Base-by-base conservation (phyloP, 768 basidiomycete genomes). In the Serendipita sp. region DNA sequence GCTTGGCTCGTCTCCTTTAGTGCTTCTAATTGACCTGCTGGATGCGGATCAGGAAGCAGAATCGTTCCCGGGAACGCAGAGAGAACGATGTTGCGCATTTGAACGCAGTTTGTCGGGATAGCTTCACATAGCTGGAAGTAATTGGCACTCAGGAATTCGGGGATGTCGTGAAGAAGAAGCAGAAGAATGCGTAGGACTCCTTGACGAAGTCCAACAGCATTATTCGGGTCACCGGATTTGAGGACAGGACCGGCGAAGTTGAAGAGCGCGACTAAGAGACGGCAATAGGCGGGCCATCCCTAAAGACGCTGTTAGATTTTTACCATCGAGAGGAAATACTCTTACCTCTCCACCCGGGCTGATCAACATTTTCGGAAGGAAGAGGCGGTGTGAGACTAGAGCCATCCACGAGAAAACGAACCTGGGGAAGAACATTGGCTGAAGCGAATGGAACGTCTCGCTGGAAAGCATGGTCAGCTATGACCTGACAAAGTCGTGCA, bases 381-480 rank as follows among this genome's bases (percentile, higher is more conserved):
- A 96, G 65, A 92, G 78, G 64, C 95, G 81, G 75, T 98, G 96
- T 28, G 96, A 97, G 71, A 99, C 86, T 51, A 98, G 80, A 68
- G 88, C 88, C 81, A 97, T 86, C 95, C 95, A 99, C 15, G 93
- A 95, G 76, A 98, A 99, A 1, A 94, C 89, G 74, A 99, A 99
- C 7, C 93, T 91, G 16, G 96, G 96, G 78, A 97, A 98, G 75
- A 91, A 92, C 3, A 86, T 87, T 5, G 96, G 96, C 72, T 98
- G 95, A 66, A 96, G 77, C 48, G 94, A 96, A 73, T 92, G 95
- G 73, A 97, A 86, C 2, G 92, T 92, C 72, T 97, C 94, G 72
- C 94, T 95, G 68, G 67, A 30, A 24, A 65, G 58, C 34, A 65
- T 51, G n/a, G 24, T 73, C 35, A 71, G 65, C 35, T 28, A 67